Base-by-base conservation (phyloP, 2,329 filamentous ascomycete genomes). In the Cyphellophora europaea region DNA sequence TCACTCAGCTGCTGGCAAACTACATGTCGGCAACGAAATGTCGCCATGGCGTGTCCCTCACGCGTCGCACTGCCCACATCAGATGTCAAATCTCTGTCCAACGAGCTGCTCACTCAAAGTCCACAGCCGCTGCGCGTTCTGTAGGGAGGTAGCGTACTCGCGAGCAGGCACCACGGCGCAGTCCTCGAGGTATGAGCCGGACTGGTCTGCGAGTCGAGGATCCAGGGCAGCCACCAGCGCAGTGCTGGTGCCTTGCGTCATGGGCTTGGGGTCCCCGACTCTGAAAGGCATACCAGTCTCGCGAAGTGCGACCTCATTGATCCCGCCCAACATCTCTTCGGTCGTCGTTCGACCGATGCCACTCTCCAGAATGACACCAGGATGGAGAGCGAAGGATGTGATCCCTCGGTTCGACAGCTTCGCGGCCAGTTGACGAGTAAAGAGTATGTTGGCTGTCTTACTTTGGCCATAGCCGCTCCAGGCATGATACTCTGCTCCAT, bases 371-470 rank as follows among this genome's bases (percentile, higher is more conserved):
- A 39, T 35, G 12, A 21, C 43, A 17, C 65, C 65, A 11, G 62
- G 63, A 44, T 66, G 59, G 6, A 63, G 48, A n/a, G 57, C 52
- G 42, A 55, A 66, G 28, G 57, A 54, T 18, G 45, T 45, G 19
- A 65, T 47, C 3, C 60, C 59, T 25, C 48, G 43, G 13, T 30
- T 25, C 5, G 29, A 29, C 6, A 47, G 30, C 14, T 38, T 42
- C 35, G 48, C 42, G 15, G 61, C 60, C 15, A 67, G 51, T 2
- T 53, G 57, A 1, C 62, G 45, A n/a, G 56, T 44, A 44, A 65
- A 61, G 27, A 67, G 50, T 14, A 67, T 51, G 36, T 67, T 67
- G 35, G 58, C 63, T 5, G 66, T 59, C 48, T 68, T 68, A 47
- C 53, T 56, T 47, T 66, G 62, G n/a, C 60, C 62, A 47, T 68